These are phyloP conservation scores for Fusarium sp. DNA, from an alignment of 2,329 filamentous ascomycete genomes.

Conservation along the genomic window DNA sequence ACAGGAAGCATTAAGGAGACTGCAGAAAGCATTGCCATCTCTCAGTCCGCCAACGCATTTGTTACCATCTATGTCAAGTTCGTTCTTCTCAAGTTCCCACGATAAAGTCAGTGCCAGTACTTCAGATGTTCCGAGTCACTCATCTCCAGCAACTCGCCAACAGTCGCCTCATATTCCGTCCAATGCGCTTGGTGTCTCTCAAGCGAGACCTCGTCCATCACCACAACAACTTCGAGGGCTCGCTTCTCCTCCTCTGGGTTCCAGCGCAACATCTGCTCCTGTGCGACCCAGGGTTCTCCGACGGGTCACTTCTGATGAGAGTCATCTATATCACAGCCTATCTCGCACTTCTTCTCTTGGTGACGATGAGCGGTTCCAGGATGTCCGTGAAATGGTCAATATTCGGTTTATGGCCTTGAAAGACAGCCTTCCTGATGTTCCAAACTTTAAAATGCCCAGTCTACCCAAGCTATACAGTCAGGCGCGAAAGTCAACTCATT, in stretches of 20 bases:
- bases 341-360: conserved; percentile 87
- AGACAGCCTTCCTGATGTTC: conserved; percentile 85
- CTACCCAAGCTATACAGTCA: conserved; percentile 65
- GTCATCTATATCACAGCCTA: conserved; percentile 79
- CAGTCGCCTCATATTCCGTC: conserved; percentile 14
- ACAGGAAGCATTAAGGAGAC: conserved; percentile 68
- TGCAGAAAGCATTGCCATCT: conserved; percentile 70
- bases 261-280: conserved; percentile 17
- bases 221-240: conserved; percentile 19
- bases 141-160: conserved; percentile 16
- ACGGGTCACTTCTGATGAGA: conserved; percentile 72
- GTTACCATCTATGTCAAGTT: conserved; percentile 60
- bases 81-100: conserved; percentile 55
- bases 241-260: conserved; percentile 6
- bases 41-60: conserved; percentile 54
- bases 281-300: conserved; percentile 49
- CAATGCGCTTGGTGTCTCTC: conserved; percentile 12
- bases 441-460: conserved; percentile 79
- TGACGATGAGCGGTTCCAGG: conserved; percentile 83
- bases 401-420: conserved; percentile 90
- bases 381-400: conserved; percentile 88
- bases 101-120: conserved; percentile 42
- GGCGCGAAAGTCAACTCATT: conserved; percentile 50
- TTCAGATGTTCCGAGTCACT: conserved; percentile 9
- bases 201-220: conserved; percentile 30